Conservation (phyloP, 2,329 filamentous ascomycete species). For the Thelonectria olida region DNA sequence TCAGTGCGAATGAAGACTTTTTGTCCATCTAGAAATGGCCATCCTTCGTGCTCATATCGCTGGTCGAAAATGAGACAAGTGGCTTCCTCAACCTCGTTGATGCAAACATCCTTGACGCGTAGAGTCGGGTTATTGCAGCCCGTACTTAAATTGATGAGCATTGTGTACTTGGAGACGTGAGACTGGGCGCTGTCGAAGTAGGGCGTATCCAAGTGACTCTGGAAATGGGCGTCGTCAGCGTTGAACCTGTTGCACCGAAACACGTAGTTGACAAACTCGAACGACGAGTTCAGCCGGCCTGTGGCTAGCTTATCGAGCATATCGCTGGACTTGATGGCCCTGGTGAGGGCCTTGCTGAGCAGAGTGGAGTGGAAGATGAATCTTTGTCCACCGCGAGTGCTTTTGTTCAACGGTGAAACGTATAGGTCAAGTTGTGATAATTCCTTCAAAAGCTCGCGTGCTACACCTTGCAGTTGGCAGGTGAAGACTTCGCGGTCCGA, state of each 20-base stretch:
- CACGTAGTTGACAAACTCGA: conserved; percentile 18
- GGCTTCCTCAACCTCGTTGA: background rate
- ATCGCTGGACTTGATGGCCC: background rate
- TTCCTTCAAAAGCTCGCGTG: conserved; percentile 1
- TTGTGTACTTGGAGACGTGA: conserved; percentile 15
- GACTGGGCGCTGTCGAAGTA: conserved; percentile 9
- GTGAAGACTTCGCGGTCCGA: background rate
- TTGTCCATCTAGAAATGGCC: conserved; percentile 5
- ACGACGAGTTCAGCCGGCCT: background rate
- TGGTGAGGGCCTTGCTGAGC: conserved; percentile 8
- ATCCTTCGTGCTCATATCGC: conserved; percentile 14
- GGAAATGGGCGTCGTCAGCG: conserved; percentile 6
- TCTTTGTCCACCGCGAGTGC: conserved; percentile 1
- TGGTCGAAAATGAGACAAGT: conserved; percentile 17
- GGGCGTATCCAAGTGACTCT: conserved; percentile 9
- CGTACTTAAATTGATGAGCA: conserved; percentile 3
- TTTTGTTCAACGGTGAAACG: conserved; percentile 9
- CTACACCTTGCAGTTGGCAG: background rate
- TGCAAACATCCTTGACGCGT: conserved; percentile 8
- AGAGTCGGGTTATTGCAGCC: background rate
- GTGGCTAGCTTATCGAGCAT: background rate
- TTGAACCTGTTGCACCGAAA: conserved; percentile 14
- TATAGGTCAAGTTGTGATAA: conserved; percentile 7
- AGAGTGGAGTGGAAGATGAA: conserved; percentile 14
- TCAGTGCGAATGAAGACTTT: conserved; percentile 13